Conservation (phyloP, 805 yeast species). For the Monosporozyma aerobia region DNA sequence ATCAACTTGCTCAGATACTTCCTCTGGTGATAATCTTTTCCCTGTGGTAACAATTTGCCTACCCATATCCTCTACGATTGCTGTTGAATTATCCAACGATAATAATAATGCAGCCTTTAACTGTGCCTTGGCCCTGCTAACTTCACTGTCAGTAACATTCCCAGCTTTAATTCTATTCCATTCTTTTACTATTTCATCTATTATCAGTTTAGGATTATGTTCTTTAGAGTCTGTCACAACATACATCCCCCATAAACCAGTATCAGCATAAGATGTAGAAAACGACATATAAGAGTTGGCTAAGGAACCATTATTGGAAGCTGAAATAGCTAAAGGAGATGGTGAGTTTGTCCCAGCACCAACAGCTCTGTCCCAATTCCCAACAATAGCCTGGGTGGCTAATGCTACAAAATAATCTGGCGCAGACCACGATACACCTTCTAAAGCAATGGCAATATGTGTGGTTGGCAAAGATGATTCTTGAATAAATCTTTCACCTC, state of each 20-base stretch:
- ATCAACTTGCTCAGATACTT: constrained; percentile 55
- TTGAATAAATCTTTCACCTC: constrained; percentile 77
- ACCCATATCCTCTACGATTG: constrained; percentile 95
- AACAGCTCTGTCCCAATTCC: constrained; percentile 92
- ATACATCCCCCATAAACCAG: constrained; percentile 97
- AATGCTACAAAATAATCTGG: constrained; percentile 92
- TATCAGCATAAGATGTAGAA: constrained; percentile 93
- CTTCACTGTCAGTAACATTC: constrained; percentile 71
- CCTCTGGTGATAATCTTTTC: constrained; percentile 38
- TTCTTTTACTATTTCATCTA: constrained; percentile 70
- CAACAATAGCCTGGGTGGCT: constrained; percentile 93
- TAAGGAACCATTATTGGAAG: constrained; percentile 44
- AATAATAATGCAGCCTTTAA: constrained; percentile 83
- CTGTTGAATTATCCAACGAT: constrained; percentile 89
- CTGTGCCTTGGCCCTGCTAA: constrained; percentile 90
- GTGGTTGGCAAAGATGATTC: constrained; percentile 81
- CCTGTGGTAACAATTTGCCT: constrained; percentile 96
- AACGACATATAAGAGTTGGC: constrained; percentile 96
- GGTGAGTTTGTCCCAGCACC: constrained; percentile 81
- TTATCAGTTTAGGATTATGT: constrained; percentile 53
- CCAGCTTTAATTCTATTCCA: constrained; percentile 83
- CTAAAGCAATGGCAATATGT: constrained; percentile 89
- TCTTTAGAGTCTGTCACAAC: constrained; percentile 69
- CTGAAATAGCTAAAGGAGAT: constrained; percentile 63
- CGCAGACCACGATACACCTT: constrained; percentile 96